Evolutionary conservation across 306 rosid genomes (phyloP), one percentile per base, ranked within the genome.

Genomic region (Spatholobus suberectus): DNA sequence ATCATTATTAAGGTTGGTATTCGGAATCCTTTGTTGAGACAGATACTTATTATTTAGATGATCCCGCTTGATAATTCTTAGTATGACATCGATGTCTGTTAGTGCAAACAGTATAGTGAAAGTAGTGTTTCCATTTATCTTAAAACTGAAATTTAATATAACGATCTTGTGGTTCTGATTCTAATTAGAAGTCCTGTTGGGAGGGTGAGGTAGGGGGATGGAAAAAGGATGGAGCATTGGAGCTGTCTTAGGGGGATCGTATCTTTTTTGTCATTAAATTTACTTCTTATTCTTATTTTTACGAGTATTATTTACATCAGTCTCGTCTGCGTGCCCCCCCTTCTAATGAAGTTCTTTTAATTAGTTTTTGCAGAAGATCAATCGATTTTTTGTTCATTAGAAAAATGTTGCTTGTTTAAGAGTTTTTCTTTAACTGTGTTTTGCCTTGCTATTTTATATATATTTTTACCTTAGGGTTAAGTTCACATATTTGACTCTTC

Each of bases 81-180:
- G 34, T 35, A 18, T 40, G 68, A 18, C 5, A 17, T 43, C 18
- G 62, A 65, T 37, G 68, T 6, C 43, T 57, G 63, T 46, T 74
- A 14, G 71, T 41, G 51, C 77, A 41, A 29, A 69, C 65, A 41
- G 70, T 37, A 54, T 26, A 54, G n/a, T 8, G n/a, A 59, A 70
- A 55, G 15, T 70, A 43, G 21, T 51, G 38, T 14, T 15, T 14
- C 20, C 62, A 27, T 58, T 58, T 32, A 63, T 51, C 55, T 24
- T 51, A 43, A 66, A 24, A 70, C 17, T 70, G 17, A 43, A 70
- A 23, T 41, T 14, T 29, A 4, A 55, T 35, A 1, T 18, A 14
- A 21, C 0, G 12, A 11, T 68, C 34, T 17, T 17, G 1, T 38
- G 73, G 41, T 29, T 62, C 2, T n/a, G 23, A 4, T 66, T 35